Evolutionary conservation across 345 rosid genomes (phyloP).

Genomic region (Reutealis trisperma): DNA sequence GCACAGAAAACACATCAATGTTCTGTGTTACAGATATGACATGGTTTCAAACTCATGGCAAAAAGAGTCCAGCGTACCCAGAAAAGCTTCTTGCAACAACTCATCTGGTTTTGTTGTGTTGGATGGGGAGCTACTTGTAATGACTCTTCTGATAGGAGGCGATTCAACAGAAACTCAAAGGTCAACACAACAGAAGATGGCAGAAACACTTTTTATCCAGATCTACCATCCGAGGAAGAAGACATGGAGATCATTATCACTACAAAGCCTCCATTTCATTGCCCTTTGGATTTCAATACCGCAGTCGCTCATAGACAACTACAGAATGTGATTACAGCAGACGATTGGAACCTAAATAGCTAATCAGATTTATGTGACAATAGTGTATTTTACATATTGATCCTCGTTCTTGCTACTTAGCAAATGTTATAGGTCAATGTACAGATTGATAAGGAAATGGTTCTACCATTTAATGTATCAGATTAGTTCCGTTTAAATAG

Average conservation of each 20-base stretch:
- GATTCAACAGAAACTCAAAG: conserved; percentile 47
- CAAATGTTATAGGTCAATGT: conserved; percentile 17
- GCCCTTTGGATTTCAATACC: conserved; percentile 59
- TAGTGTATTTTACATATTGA: background rate
- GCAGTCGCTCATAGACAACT: conserved; percentile 59
- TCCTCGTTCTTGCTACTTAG: conserved; percentile 7
- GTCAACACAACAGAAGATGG: conserved; percentile 49
- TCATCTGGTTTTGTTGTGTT: conserved; percentile 64
- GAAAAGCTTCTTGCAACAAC: conserved; percentile 43
- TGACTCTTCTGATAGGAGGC: conserved; percentile 49
- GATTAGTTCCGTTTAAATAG: background rate
- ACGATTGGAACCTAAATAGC: too few species aligned
- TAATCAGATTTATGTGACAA: background rate
- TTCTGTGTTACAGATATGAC: conserved; percentile 52
- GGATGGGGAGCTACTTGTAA: conserved; percentile 66
- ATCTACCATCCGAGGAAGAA: conserved; percentile 68
- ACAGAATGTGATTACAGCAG: background rate
- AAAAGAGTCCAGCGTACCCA: conserved; percentile 62
- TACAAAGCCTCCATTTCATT: conserved; percentile 53
- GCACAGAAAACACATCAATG: background rate
- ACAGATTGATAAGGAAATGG: conserved; percentile 18
- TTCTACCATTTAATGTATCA: background rate
- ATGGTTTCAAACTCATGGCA: conserved; percentile 59
- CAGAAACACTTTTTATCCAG: conserved; percentile 58
- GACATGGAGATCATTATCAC: conserved; percentile 65